Evolutionary conservation across 768 basidiomycete species (phyloP), one percentile per base, ranked within the genome.

Genomic region (Phanerodontia chrysosporium): DNA sequence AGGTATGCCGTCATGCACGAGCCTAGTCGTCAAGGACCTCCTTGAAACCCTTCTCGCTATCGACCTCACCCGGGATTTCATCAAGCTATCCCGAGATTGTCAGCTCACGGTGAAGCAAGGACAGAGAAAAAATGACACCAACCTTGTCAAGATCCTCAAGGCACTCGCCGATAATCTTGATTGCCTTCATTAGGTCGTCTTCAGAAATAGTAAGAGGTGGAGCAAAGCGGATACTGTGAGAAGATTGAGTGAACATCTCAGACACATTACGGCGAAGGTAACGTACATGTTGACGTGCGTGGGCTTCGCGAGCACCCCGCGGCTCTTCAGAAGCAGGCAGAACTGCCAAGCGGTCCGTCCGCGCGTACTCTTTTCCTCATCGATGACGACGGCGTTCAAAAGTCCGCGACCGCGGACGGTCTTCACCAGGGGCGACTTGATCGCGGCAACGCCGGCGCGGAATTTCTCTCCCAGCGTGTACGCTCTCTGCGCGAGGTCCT

Each of bases 151-250:
- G 81, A 68, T 97, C 95, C 12, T 75, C 72, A 48, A 98, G 75
- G 53, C 84, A 87, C 65, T 90, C 82, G 22, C 83, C 84, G 67
- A 99, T 92, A 57, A 90, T 84, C 57, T 71, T 73, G 14, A 97
- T 80, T 22, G 87, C 89, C 71, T 83, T 85, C 70, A 79, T 76
- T 60, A 98, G 69, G 61, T 97, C 93, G 21, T 82, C 85, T 67
- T 97, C 93, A n/a, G 84, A 79, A 59, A 99, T 99, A 62, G 98
- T 92, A 56, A 99, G 74, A 2, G 96, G 96, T 2, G 96, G 96
- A 1, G 97, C 93, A 70, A 99, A 96, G 30, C 96, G 94, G 65
- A 99, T 90, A 55, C 95, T 98, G 66, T 2, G 63, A 49, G 44
- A 54, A 51, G 35, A 45, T 42, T 55, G 14, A n/a, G 57, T 45